Base-by-base conservation (phyloP, 2,329 filamentous ascomycete genomes). In the Fonsecaea pedrosoi region DNA sequence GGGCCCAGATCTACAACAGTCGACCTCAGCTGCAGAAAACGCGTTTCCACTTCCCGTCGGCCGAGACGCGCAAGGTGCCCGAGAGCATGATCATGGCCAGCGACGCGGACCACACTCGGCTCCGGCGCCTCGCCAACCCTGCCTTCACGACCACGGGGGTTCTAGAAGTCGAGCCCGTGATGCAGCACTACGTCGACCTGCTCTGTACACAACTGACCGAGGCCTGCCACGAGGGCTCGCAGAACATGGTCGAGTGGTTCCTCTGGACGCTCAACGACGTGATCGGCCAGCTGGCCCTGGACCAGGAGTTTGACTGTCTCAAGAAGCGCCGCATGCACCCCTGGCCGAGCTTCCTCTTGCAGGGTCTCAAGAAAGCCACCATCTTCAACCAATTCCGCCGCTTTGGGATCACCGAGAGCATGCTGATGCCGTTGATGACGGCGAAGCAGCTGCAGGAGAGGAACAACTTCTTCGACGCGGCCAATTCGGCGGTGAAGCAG, bases 221-320 rank as follows among this genome's bases (percentile, higher is more conserved):
- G 32, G 54, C 35, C 1, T 56, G 50, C 53, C 6, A 15, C 1
- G 65, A 53, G 37, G 62, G 62, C 25, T 32, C 62, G 5, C 65
- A 63, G 40, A 62, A 70, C 55, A 59, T 70, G 57, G 65, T 65
- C 18, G 60, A 65, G 7, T 70, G 65, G 65, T 79, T 81, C 64
- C 77, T 77, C 32, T 81, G 79, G 67, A 73, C 84, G 57, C 81
- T 82, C 0, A 84, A 84, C 62, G 76, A 78, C 56, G 64, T 77
- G 10, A 76, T 76, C 42, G 76, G 76, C 6, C 73, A 77, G 21
- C 69, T 77, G 3, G 73, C 74, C 10, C 75, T 76, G 40, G 75
- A 74, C 12, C 75, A 78, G 54, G 72, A 76, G 0, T 78, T 77
- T 56, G 67, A 74, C 34, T 77, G 75, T 66, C 72, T 78, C 4